Evolutionary conservation across 345 rosid species (phyloP), one percentile per base, ranked within the genome.

Genomic region (Clarkia xantiana): DNA sequence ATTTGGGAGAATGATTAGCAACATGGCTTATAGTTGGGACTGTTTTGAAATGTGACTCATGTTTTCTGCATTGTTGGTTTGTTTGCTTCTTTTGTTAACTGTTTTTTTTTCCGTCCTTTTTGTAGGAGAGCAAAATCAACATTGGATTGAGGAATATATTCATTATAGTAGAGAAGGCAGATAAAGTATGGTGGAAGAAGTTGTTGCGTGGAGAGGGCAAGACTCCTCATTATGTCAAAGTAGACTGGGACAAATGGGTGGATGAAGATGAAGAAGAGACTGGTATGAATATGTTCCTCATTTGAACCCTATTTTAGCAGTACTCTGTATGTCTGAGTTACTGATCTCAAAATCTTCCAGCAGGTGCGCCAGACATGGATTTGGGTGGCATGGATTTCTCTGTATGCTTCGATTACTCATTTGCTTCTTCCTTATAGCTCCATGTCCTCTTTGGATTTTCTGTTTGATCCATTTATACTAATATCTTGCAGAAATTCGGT

Each of bases 201-300:
- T 60, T 86, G 51, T 40, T 82, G 63, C 77, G 78, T 2, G 81
- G 71, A 29, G 81, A 68, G 50, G 84, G 74, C 22, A 86, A 77
- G 51, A 17, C 73, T 4, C 95, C 95, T 14, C 91, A 82, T 71
- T 86, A 73, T 60, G 67, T 86, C 42, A 86, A 86, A 72, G 78
- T 82, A 8, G 95, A 86, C 55, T 86, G 95, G 95, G 91, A 86
- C 72, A 86, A 82, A 60, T 86, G 93, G 95, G 93, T 82, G 18
- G 95, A 86, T 62, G 94, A 83, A 66, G 94, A 84, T 25, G 95
- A 86, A 3, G 94, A 81, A 34, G 59, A 50, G 23, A 49, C 50
- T 9, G 66, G 61, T 53, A 41, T 43, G 14, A 12, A 19, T 43
- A n/a, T 13, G 0, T 42, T 23, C 3, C 11, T 40, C 15, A 18